These are phyloP conservation scores for Morella rubra DNA, from an alignment of 306 rosid species.

Conservation along the genomic window DNA sequence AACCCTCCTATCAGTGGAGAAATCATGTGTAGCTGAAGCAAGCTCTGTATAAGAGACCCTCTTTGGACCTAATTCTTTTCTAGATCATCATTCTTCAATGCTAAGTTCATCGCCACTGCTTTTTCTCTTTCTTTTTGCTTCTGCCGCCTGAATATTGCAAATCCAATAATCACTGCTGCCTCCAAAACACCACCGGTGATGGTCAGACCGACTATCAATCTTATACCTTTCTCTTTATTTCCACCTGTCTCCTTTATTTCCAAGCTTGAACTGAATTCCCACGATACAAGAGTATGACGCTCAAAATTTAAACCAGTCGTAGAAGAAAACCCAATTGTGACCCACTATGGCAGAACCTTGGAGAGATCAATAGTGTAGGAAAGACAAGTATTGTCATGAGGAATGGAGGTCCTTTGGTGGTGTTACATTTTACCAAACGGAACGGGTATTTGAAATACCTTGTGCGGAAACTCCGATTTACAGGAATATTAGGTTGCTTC, in stretches of 20 bases:
- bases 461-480: too few relatives aligned
- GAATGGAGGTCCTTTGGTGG: constrained; percentile 7
- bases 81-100: constrained; percentile 28
- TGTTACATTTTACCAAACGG: too few relatives aligned
- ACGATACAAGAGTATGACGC: constrained; percentile 26
- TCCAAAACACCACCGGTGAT: constrained; percentile 18
- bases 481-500: too few relatives aligned
- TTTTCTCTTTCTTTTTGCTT: constrained; percentile 16
- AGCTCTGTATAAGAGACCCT: constrained; percentile 39
- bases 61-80: constrained; percentile 53
- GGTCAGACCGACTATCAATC: constrained; percentile 19
- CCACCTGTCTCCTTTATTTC: neutral
- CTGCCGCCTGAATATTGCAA: neutral
- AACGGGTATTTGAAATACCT: too few relatives aligned
- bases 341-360: constrained; percentile 37
- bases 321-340: constrained; percentile 42
- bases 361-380: constrained; percentile 31
- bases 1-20: constrained; percentile 45
- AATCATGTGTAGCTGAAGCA: constrained; percentile 38
- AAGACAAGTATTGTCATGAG: constrained; percentile 29
- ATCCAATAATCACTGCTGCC: constrained; percentile 10
- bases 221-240: neutral
- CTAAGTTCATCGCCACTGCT: constrained; percentile 11
- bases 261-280: constrained; percentile 48
- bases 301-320: neutral